Evolutionary conservation across 306 rosid genomes (phyloP).

Genomic region (Alnus glutinosa): DNA sequence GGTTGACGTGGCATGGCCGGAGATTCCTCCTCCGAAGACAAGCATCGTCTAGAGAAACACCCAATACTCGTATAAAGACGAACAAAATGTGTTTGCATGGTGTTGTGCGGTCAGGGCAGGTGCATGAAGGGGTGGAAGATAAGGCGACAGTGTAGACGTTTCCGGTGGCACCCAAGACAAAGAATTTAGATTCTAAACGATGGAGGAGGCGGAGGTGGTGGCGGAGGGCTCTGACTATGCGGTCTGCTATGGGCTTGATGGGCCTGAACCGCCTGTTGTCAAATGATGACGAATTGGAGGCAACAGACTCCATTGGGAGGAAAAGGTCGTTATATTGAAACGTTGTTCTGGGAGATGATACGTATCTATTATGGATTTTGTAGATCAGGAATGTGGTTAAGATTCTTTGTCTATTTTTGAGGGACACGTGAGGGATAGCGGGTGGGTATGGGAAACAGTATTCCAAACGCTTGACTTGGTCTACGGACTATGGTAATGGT

Average conservation of each 20-base stretch:
- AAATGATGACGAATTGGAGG: slow-evolving; percentile 47
- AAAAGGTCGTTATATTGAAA: neutral
- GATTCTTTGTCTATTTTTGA: slow-evolving; percentile 51
- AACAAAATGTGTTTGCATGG: slow-evolving; percentile 93
- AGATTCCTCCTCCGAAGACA: slow-evolving; percentile 63
- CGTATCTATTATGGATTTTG: slow-evolving; percentile 11
- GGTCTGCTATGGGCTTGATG: slow-evolving; percentile 54
- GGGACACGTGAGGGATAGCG: slow-evolving; percentile 52
- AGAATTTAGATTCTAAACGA: slow-evolving; percentile 66
- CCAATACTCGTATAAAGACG: slow-evolving; percentile 63
- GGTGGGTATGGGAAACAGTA: slow-evolving; percentile 28
- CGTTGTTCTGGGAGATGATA: neutral
- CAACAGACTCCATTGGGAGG: slow-evolving; percentile 52
- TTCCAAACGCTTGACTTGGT: slow-evolving; percentile 33
- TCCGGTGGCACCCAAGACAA: slow-evolving; percentile 74
- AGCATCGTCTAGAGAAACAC: slow-evolving; percentile 48
- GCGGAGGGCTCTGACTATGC: slow-evolving; percentile 71
- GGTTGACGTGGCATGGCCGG: slow-evolving; percentile 54
- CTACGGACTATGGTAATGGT: slow-evolving; percentile 25
- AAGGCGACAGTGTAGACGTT: slow-evolving; percentile 72
- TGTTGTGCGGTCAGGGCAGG: slow-evolving; percentile 74
- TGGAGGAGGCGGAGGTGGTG: slow-evolving; percentile 79
- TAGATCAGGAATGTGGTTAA: slow-evolving; percentile 13
- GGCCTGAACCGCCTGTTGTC: slow-evolving; percentile 38
- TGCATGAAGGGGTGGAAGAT: slow-evolving; percentile 60